Base-by-base conservation (phyloP, 257 asterid species). In the Lavandula angustifolia region DNA sequence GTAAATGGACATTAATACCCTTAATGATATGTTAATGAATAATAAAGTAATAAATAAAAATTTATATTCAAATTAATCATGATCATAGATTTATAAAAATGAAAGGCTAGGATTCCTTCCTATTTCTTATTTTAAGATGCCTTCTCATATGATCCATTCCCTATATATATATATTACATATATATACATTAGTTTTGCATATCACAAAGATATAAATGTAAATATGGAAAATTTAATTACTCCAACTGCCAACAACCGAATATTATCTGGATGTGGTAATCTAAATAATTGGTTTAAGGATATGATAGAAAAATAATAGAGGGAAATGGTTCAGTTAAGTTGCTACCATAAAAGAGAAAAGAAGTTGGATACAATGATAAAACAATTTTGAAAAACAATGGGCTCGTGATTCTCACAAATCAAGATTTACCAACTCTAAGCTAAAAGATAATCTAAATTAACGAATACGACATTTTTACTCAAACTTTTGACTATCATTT, bases 381-480 rank as follows among this genome's bases (percentile, higher is more conserved):
- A 16, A 16, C 31, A 48, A 48, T 48, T 4, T 13, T 6, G 11
- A 7, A 48, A 48, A 17, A 48, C 54, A 14, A 31, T 48, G 31
- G 54, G 54, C 29, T 48, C 54, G 31, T 9, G 54, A 48, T 48
- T 46, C 51, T n/a, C 22, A 46, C 3, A 9, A 41, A 41, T 41
- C 7, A 46, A 46, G 16, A 13, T 46, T 46, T 48, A 48, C 54
- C 54, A 6, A 48, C 54, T 13, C 29, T 16, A 48, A 48, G 10
- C 53, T 46, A 1, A 14, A 6, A 48, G 31, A 48, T 48, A 48
- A 48, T 48, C 54, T 48, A 48, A 48, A 48, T 48, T 48, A 48
- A 17, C 16, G 11, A 48, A 48, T 48, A 17, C 31, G 54, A 17
- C 31, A 48, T 6, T 48, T 10, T 14, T 16, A 31, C 7, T 48